A percentile compares a stretch with the other conserved stretches of the same genome.
Conservation (phyloP, 768 basidiomycete species). For the Trametes maxima region DNA sequence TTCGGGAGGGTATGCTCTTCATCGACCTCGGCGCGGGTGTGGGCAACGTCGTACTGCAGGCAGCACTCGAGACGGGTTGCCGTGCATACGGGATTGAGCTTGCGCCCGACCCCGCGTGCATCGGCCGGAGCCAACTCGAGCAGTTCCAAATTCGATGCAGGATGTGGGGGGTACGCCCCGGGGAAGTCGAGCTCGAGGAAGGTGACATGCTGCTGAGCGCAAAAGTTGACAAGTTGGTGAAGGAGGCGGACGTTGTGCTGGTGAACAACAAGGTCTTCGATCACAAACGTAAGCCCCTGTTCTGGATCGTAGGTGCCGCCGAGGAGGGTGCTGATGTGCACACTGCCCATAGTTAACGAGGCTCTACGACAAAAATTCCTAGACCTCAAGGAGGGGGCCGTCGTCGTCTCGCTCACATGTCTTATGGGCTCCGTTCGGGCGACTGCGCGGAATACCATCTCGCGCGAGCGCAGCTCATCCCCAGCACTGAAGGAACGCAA, state of each 20-base stretch:
- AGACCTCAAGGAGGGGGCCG: constrained; percentile 91
- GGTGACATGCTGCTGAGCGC: constrained; percentile 81
- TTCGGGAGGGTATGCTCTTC: constrained; percentile 50
- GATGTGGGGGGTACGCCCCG: constrained; percentile 88
- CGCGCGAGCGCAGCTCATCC: constrained; percentile 19
- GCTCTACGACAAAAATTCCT: constrained; percentile 86
- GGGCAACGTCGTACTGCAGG: constrained; percentile 60
- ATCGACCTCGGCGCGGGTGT: constrained; percentile 66
- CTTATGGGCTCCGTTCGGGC: constrained; percentile 78
- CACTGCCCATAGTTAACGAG: constrained; percentile 69
- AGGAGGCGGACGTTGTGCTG: constrained; percentile 87
- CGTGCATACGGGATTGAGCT: constrained; percentile 66
- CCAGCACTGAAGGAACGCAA: constrained; percentile 22
- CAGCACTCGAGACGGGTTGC: constrained; percentile 55
- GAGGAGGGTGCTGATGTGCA: neutral
- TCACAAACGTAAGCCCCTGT: constrained; percentile 56
- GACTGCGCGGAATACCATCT: constrained; percentile 74
- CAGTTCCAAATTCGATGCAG: constrained; percentile 78
- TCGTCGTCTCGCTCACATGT: constrained; percentile 85
- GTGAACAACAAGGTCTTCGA: constrained; percentile 88
- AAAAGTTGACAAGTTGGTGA: constrained; percentile 68
- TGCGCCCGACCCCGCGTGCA: constrained; percentile 73
- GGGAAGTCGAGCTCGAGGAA: constrained; percentile 77
- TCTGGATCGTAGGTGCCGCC: neutral
- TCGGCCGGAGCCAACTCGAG: constrained; percentile 74